Evolutionary conservation across 352 stramenopile genomes (phyloP).

Genomic region (Pythium brassicae): DNA sequence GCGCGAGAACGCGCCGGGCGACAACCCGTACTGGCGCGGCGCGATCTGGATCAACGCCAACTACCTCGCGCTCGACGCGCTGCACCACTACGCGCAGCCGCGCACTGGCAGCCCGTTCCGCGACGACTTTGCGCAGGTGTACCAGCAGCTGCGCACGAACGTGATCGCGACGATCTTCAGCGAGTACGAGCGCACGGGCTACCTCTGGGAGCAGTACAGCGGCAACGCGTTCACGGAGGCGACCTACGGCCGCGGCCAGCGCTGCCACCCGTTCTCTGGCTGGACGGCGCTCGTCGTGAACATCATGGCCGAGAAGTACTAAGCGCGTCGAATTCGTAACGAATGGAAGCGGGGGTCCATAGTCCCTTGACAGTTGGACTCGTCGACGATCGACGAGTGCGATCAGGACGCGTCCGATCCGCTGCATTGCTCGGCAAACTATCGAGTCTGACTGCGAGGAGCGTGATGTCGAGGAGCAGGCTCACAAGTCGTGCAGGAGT

Average conservation of each 20-base stretch:
- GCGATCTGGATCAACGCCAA: conserved; percentile 95
- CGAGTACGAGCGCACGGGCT: conserved; percentile 87
- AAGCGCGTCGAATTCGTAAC: not conserved
- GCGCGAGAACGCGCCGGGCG: conserved; percentile 84
- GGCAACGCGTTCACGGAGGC: conserved; percentile 42
- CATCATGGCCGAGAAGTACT: conserved; percentile 92
- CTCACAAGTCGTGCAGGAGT: too few relatives aligned
- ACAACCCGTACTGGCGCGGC: conserved; percentile 92
- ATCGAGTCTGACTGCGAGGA: too few relatives aligned
- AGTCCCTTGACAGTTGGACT: too few relatives aligned
- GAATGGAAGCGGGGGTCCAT: too few relatives aligned
- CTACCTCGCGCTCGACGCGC: conserved; percentile 85
- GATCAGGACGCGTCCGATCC: too few relatives aligned
- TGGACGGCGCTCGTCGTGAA: conserved; percentile 92
- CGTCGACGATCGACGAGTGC: too few relatives aligned
- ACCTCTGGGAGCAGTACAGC: conserved; percentile 94
- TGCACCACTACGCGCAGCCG: conserved; percentile 69
- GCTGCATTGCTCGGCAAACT: too few relatives aligned
- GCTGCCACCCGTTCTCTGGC: conserved; percentile 92
- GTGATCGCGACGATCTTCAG: conserved; percentile 60
- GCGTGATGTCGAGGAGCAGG: too few relatives aligned
- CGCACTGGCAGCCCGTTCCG: conserved; percentile 40
- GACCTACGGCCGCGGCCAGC: conserved; percentile 75
- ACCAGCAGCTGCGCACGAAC: conserved; percentile 48
- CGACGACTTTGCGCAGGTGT: conserved; percentile 31